Evolutionary conservation across 2,329 filamentous ascomycete genomes (phyloP).

Genomic region (Calonectria honghensis): DNA sequence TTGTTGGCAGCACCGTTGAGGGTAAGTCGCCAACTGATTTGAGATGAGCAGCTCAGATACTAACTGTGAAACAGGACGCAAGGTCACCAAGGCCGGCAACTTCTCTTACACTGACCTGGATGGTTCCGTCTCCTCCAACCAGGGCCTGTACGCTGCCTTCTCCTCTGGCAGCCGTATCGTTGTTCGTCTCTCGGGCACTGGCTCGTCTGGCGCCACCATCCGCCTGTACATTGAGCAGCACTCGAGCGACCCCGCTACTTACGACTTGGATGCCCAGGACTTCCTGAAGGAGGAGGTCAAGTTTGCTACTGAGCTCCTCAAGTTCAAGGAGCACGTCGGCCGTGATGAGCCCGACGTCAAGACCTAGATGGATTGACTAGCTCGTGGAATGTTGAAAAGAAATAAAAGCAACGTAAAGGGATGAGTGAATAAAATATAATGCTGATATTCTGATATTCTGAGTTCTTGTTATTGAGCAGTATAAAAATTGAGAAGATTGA

Average conservation of each 20-base stretch:
- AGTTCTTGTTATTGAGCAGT: constrained; percentile 51
- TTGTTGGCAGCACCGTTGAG: constrained; percentile 87
- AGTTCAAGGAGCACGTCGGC: constrained; percentile 95
- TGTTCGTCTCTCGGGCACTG: constrained; percentile 94
- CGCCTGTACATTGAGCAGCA: constrained; percentile 98
- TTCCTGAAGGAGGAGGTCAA: constrained; percentile 94
- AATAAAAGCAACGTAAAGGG: constrained; percentile 44
- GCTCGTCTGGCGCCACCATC: constrained; percentile 96
- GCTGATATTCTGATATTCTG: constrained; percentile 51
- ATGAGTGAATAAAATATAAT: constrained; percentile 42
- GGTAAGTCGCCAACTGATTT: constrained; percentile 66
- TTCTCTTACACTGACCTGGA: constrained; percentile 99
- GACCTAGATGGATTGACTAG: constrained; percentile 75
- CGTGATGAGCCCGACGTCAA: constrained; percentile 96
- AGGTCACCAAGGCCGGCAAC: constrained; percentile 92
- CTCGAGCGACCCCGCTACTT: constrained; percentile 86
- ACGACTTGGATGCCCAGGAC: constrained; percentile 89
- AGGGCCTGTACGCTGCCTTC: constrained; percentile 96
- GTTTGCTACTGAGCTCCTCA: constrained; percentile 88
- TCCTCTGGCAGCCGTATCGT: constrained; percentile 96
- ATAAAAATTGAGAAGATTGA: constrained; percentile 50
- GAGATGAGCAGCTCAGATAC: constrained; percentile 16
- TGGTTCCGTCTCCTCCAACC: constrained; percentile 94
- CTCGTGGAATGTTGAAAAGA: constrained; percentile 20
- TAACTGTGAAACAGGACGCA: constrained; percentile 74